Base-by-base conservation (phyloP, 2,329 filamentous ascomycete genomes). In the Fusarium penzigii region DNA sequence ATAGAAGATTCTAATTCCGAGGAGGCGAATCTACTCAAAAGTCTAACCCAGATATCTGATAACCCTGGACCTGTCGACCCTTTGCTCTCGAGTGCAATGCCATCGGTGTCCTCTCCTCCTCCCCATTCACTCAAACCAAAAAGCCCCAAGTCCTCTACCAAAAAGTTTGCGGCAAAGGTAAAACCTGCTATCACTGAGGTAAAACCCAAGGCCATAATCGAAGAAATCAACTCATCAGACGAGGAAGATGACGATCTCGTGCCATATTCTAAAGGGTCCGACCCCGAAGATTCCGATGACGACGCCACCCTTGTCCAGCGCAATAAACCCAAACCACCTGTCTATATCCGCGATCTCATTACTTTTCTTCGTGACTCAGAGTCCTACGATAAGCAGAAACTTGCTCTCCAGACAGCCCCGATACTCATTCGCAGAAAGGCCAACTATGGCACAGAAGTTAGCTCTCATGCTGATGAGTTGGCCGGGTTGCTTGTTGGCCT, bases 221-320 rank as follows among this genome's bases (percentile, higher is more conserved):
- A 92, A 70, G 88, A 91, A 64, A 68, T 92, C 10, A 76, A 80
- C 20, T 80, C 81, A 10, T 80, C 81, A 2, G 80, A 83, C 1
- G 81, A 84, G 1, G 79, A 78, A 9, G 84, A 86, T 42, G 81
- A 87, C 14, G 88, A 89, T 53, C 75, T 97, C 1, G 76, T 84
- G 3, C 83, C 90, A 1, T 96, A 97, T 62, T 82, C 83, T 13
- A 97, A 96, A 68, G 90, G 91, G 64, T 92, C 89, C 2, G 94
- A 99, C 61, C 82, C 85, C 0, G 90, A 95, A 67, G 94, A 99
- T 67, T 93, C 91, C 0, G 92, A 97, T 51, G 92, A 97, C 38
- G 95, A 99, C 63, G 87, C 94, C 6, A 96, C 92, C 0, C 76
- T 96, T 16, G 81, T 97, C 44, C 87, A 89, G 51, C 83, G 92